Evolutionary conservation across 352 stramenopile genomes (phyloP).

Genomic region (Blastocystis sp.): DNA sequence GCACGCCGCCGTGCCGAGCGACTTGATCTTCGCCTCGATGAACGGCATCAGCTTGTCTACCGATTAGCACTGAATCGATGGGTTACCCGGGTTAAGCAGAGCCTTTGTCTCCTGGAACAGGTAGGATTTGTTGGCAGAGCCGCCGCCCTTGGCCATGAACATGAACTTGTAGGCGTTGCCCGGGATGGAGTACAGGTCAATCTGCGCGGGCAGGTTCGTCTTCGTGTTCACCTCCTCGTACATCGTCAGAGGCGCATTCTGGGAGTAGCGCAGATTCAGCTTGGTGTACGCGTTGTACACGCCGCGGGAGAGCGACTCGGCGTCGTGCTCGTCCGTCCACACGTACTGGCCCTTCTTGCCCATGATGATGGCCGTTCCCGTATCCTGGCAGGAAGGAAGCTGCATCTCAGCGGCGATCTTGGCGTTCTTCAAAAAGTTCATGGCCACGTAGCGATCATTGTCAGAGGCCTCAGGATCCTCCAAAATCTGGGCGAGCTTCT

Average conservation of each 20-base stretch:
- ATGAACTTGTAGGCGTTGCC: slow-evolving; percentile 83
- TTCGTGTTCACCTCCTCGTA: slow-evolving; percentile 85
- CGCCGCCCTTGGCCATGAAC: slow-evolving; percentile 86
- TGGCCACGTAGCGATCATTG: slow-evolving; percentile 84
- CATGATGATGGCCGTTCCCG: slow-evolving; percentile 83
- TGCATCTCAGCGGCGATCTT: slow-evolving; percentile 81
- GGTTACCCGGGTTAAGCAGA: slow-evolving; percentile 78
- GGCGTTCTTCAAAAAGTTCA: slow-evolving; percentile 85
- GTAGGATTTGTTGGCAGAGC: slow-evolving; percentile 86
- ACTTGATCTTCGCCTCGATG: slow-evolving; percentile 84
- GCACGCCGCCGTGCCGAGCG: slow-evolving; percentile 82
- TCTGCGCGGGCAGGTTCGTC: slow-evolving; percentile 83
- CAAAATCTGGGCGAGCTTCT: slow-evolving; percentile 81
- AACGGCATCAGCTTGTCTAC: slow-evolving; percentile 77
- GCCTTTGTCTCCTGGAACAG: slow-evolving; percentile 87
- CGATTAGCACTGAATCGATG: background rate
- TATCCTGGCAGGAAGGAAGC: slow-evolving; percentile 83
- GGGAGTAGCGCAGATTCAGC: slow-evolving; percentile 81
- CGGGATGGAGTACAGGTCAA: slow-evolving; percentile 80
- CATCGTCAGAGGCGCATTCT: slow-evolving; percentile 83
- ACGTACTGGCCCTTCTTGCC: slow-evolving; percentile 81
- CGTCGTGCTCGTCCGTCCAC: slow-evolving; percentile 82
- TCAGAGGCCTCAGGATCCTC: slow-evolving; percentile 82
- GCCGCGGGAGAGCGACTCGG: slow-evolving; percentile 78
- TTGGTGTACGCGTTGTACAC: slow-evolving; percentile 82